Evolutionary conservation across 163 green algal genomes (phyloP).

Genomic region (Scenedesmus sp.): DNA sequence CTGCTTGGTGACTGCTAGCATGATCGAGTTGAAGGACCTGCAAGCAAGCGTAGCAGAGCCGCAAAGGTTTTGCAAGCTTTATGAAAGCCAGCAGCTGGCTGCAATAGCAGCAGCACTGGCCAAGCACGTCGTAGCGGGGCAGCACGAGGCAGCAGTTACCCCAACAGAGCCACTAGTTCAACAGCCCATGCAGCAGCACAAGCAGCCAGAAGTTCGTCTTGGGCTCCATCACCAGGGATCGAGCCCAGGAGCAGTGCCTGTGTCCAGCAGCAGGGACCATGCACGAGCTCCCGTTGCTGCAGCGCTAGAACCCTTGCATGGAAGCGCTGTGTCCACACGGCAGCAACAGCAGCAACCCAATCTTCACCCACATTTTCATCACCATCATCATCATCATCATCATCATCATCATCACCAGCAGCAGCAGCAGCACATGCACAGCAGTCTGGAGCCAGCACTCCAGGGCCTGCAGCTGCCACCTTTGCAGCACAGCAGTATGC

Average conservation of each 20-base stretch:
- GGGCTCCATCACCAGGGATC: background rate
- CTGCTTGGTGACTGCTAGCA: background rate
- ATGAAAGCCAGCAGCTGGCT: slow-evolving; percentile 14
- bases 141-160: background rate
- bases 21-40: background rate
- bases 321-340: background rate
- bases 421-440: background rate
- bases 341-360: background rate
- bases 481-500: background rate
- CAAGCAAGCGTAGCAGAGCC: background rate
- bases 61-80: slow-evolving; percentile 25
- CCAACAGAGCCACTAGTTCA: background rate
- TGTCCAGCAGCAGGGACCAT: background rate
- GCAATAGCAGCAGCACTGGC: slow-evolving; percentile 11
- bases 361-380: background rate
- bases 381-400: background rate
- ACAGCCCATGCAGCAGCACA: background rate
- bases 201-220: background rate
- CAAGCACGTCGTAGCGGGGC: background rate
- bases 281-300: background rate
- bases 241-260: background rate
- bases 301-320: background rate
- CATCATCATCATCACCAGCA: background rate
- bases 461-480: background rate
- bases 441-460: background rate